Evolutionary conservation across 1,284 basidiomycete species (phyloP), one percentile per base, ranked within the genome.

Genomic region (Ceratobasidium sp.): DNA sequence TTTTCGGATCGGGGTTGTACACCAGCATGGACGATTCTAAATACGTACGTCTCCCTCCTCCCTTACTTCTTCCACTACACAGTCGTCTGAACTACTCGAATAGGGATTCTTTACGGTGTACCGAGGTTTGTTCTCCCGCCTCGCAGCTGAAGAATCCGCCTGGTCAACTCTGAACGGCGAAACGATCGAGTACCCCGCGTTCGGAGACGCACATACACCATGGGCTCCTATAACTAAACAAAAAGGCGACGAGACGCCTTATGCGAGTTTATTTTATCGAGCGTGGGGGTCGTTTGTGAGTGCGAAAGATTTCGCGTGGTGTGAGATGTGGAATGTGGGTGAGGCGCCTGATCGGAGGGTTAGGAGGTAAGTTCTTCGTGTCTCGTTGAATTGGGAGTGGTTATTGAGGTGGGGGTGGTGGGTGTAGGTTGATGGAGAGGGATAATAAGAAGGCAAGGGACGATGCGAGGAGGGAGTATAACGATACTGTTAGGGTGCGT

Each of bases 391-490:
- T 59, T n/a, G n/a, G 44, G 26, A 30, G 13, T 57, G 49, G 55
- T 38, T 8, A 44, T 58, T 54, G 26, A 38, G n/a, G 26, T 38
- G 70, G 41, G 75, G 1, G 49, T 26, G 3, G 70, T 43, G 75
- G 1, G 49, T 26, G 3, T 71, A 92, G 94, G 75, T 78, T 95
- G 46, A 96, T 99, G 92, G 98, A 99, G 80, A 94, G 92, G 79
- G 98, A 98, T 77, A 99, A 99, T 81, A 95, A 94, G 82, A 95
- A 95, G 77, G 88, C 89, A 8, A 87, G 96, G 16, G 95, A 98
- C 47, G 92, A 94, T 50, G 92, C 93, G 6, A 86, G 93, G 46
- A 88, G 88, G 79, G 97, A 99, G 77, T 99, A 98, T 81, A 98
- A 97, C 78, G 96, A 98, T 55, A 92, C 91, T 0, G 86, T 99